These are phyloP conservation scores for Phallus indusiatus DNA, from an alignment of 768 basidiomycete species.

Conservation along the genomic window DNA sequence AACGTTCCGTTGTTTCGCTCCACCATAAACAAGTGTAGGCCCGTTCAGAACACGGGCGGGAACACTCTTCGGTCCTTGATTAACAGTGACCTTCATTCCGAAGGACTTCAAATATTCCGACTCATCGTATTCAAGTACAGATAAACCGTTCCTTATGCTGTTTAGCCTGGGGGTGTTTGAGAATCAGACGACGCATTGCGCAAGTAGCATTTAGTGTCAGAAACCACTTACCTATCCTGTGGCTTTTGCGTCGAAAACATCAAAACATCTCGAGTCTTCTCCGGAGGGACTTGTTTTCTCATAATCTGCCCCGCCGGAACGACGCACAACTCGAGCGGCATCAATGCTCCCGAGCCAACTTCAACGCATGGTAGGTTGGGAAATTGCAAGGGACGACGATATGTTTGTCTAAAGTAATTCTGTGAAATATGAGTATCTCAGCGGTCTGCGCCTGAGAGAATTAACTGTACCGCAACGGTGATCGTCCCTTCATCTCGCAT, in stretches of 20 bases:
- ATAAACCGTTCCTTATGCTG: constrained; percentile 32
- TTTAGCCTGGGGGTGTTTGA: constrained; percentile 16
- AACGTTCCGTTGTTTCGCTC: constrained; percentile 46
- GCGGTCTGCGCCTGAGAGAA: neutral
- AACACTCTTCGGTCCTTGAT: constrained; percentile 40
- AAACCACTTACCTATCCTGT: constrained; percentile 35
- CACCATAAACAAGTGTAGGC: constrained; percentile 61
- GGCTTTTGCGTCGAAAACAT: constrained; percentile 62
- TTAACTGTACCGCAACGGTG: constrained; percentile 12
- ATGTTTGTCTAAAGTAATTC: constrained; percentile 45
- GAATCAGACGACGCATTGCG: constrained; percentile 2
- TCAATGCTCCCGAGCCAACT: constrained; percentile 49
- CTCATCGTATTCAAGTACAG: constrained; percentile 46
- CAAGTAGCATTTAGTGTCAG: neutral
- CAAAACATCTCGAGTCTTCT: constrained; percentile 53
- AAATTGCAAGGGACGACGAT: constrained; percentile 44
- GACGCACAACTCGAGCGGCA: constrained; percentile 59
- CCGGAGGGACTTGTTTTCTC: constrained; percentile 59
- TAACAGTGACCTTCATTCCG: constrained; percentile 51
- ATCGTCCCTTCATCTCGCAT: constrained; percentile 41
- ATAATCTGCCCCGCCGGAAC: constrained; percentile 62
- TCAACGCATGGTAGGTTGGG: constrained; percentile 63
- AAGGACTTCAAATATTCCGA: constrained; percentile 70
- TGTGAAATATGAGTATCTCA: neutral
- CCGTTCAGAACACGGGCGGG: constrained; percentile 54